Percentiles rank a stretch among this genome's conserved stretches.
These are phyloP conservation scores for Solanum pinnatisectum DNA, from an alignment of 257 asterid genomes.

Conservation along the genomic window DNA sequence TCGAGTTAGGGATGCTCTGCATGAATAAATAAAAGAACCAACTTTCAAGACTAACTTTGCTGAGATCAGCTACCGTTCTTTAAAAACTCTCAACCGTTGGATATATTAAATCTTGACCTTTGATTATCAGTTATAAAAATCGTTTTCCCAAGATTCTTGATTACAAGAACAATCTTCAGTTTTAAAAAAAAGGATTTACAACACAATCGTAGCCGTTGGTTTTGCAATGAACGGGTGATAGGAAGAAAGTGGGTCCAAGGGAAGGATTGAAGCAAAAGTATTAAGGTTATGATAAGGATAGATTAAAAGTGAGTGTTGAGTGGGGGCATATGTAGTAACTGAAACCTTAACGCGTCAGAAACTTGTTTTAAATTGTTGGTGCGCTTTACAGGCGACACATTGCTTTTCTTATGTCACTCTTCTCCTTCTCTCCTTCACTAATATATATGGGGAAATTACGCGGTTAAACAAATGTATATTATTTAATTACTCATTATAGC, in stretches of 20 bases:
- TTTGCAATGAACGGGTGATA: neutral
- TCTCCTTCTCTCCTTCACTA: too few relatives aligned
- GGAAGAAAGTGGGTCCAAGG: neutral
- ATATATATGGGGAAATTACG: too few relatives aligned
- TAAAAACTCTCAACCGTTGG: slow-evolving; percentile 20
- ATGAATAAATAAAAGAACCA: slow-evolving; percentile 17
- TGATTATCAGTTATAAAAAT: neutral
- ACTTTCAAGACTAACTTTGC: slow-evolving; percentile 5
- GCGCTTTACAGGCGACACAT: slow-evolving; percentile 37
- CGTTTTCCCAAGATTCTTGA: slow-evolving; percentile 30
- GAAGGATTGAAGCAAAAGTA: neutral
- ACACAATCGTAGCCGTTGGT: neutral
- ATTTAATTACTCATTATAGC: too few relatives aligned
- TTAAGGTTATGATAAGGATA: neutral
- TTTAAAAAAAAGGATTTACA: neutral
- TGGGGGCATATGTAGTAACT: neutral
- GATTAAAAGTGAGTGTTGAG: neutral
- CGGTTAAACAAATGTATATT: accelerated
- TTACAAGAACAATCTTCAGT: neutral
- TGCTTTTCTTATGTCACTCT: neutral
- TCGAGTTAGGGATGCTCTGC: neutral
- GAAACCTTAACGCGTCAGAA: slow-evolving; percentile 1
- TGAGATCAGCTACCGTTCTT: slow-evolving; percentile 4
- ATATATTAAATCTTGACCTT: slow-evolving; percentile 6
- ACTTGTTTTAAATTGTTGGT: neutral